Conservation (phyloP, 2,329 filamentous ascomycete species). For the Ophiostoma ulmi region DNA sequence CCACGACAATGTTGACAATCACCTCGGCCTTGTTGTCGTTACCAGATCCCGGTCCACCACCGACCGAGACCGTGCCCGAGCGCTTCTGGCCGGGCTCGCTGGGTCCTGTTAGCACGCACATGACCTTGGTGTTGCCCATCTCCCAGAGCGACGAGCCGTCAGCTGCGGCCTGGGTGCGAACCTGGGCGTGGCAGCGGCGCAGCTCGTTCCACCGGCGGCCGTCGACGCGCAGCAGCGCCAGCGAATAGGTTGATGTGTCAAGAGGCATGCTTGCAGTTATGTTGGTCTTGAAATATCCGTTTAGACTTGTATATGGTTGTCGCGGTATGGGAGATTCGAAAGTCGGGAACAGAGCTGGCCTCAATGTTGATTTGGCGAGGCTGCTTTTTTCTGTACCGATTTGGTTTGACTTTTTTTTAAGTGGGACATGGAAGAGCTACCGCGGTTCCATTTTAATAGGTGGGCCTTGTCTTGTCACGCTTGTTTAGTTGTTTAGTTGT, state of each 20-base stretch:
- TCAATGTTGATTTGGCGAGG: not conserved
- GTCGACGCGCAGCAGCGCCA: conserved; percentile 77
- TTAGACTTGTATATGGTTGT: not conserved
- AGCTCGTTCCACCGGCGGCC: conserved; percentile 96
- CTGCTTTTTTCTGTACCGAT: not conserved
- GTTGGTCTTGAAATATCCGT: not conserved
- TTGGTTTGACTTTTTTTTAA: conserved; percentile 20
- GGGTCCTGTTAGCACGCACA: conserved; percentile 86
- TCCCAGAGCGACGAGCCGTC: conserved; percentile 92
- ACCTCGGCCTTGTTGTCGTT: conserved; percentile 57
- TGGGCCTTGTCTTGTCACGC: not conserved
- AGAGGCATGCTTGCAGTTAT: conserved; percentile 64
- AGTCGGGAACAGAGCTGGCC: not conserved
- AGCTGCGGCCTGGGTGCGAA: conserved; percentile 85
- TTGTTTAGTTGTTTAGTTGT: not conserved
- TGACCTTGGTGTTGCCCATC: conserved; percentile 95
- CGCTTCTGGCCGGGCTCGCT: conserved; percentile 54
- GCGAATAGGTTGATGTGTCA: conserved; percentile 85
- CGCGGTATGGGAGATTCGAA: not conserved
- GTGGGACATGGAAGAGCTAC: conserved; percentile 10
- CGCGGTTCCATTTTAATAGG: not conserved
- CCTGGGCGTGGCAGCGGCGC: conserved; percentile 78
- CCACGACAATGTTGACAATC: conserved; percentile 75
- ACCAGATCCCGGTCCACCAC: conserved; percentile 31
- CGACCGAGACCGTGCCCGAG: conserved; percentile 25